Evolutionary conservation across 2,329 filamentous ascomycete species (phyloP).

Genomic region (Ceratocystis huliohia): DNA sequence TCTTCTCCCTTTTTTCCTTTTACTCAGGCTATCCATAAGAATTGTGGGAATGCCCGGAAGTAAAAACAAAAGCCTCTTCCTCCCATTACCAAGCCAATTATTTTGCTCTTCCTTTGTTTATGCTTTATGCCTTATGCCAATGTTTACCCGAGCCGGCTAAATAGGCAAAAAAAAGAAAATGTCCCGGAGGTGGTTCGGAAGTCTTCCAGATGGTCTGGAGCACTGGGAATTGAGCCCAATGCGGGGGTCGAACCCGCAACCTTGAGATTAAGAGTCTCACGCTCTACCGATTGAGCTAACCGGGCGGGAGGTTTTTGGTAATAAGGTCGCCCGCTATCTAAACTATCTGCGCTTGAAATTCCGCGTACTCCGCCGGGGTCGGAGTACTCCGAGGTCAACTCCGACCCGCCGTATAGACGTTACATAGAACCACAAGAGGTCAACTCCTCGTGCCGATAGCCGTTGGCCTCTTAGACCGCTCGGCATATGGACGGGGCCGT

Average conservation of each 20-base stretch:
- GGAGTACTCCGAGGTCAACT: too few relatives aligned
- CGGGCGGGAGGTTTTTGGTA: slow-evolving; percentile 30
- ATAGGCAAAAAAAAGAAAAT: slow-evolving; percentile 3
- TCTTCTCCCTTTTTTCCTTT: neutral
- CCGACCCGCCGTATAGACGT: too few relatives aligned
- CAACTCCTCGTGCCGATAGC: too few relatives aligned
- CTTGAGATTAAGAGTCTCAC: slow-evolving; percentile 52
- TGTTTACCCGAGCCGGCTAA: neutral
- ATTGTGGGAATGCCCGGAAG: neutral
- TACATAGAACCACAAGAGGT: too few relatives aligned
- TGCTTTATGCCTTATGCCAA: slow-evolving; percentile 1
- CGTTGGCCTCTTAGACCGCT: too few relatives aligned
- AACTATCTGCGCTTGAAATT: too few relatives aligned
- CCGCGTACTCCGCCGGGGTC: too few relatives aligned
- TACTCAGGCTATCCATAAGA: neutral
- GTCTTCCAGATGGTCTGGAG: slow-evolving; percentile 19
- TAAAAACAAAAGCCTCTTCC: too few relatives aligned
- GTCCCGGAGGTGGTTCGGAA: neutral
- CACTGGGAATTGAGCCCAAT: slow-evolving; percentile 23
- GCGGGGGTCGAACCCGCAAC: slow-evolving; percentile 33
- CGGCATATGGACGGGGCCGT: too few relatives aligned
- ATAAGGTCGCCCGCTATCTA: too few relatives aligned
- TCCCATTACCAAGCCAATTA: too few relatives aligned
- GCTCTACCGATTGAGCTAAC: slow-evolving; percentile 61
- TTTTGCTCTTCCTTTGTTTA: neutral